Base-by-base conservation (phyloP, 306 rosid genomes). In the Canavalia ensiformis region DNA sequence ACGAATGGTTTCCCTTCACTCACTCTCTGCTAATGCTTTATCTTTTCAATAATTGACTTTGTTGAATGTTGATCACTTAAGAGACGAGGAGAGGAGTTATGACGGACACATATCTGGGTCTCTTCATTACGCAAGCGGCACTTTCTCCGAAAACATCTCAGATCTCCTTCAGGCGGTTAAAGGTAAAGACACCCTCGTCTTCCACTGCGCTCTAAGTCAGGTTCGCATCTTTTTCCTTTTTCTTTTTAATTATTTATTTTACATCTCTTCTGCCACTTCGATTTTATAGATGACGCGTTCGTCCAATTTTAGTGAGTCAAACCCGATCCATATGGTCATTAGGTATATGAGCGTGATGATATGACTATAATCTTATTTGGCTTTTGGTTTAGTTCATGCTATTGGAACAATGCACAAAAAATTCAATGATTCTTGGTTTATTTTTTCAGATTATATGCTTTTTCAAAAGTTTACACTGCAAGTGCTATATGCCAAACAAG, bases 181-280 rank as follows among this genome's bases (percentile, higher is more conserved):
- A 54, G 97, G 90, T 67, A 93, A 91, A 83, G 97, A 95, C 71
- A 95, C 97, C 74, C 88, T 93, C 18, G 97, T 95, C 54, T 95
- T 92, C 70, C 97, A 90, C 88, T 95, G 97, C 80, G 97, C 97
- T 83, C 88, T 94, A 3, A 91, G 95, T 81, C 97, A 88, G 92
- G 94, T 90, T 59, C 44, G 29, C 34, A 65, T 2, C 9, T 5
- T 9, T 47, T 33, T 5, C 25, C 25, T 18, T 18, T 18, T 18
- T 18, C 25, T 18, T 18, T 13, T 39, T 45, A 1, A 12, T 13
- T 8, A 3, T 71, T 7, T 12, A 4, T 64, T 25, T n/a, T n/a
- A 30, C 44, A 0, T 57, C 3, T 30, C 1, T 58, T 58, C 57
- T 12, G 57, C 35, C n/a, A 8, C 39, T 18, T 18, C 25, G 25